phyloP scores from a whole-genome alignment of 768 basidiomycete species.

The Kwoniella bestiolae region DNA sequence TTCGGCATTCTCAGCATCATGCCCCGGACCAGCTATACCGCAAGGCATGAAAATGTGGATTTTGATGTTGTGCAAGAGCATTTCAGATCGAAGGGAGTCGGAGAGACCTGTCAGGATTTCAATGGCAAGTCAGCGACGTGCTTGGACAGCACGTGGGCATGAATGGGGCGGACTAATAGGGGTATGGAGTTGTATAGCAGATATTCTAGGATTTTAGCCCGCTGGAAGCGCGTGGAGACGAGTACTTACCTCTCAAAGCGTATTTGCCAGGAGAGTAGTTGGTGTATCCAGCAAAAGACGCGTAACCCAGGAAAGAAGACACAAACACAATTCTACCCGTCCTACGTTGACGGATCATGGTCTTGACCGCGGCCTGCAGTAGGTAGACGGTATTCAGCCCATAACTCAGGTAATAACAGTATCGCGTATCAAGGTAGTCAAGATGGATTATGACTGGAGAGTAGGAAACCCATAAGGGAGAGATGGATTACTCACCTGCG shows the following conservation, averaged over 20 bases:
- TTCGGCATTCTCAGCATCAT: slow-evolving; percentile 71
- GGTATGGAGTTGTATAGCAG: too few species aligned
- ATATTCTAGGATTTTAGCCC: too few species aligned
- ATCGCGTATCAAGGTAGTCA: not conserved
- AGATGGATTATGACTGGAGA: not conserved
- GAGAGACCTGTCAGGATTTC: slow-evolving; percentile 82
- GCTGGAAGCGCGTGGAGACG: not conserved
- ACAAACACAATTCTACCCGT: slow-evolving; percentile 75
- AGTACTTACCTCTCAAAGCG: slow-evolving; percentile 72
- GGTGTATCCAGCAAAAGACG: slow-evolving; percentile 76
- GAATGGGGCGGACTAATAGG: too few species aligned
- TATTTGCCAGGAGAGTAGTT: slow-evolving; percentile 84
- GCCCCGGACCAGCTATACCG: slow-evolving; percentile 79
- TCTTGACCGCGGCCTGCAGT: slow-evolving; percentile 68
- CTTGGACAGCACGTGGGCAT: too few species aligned
- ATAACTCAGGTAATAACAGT: too few species aligned
- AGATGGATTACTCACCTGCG: slow-evolving; percentile 60
- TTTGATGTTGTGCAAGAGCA: slow-evolving; percentile 74
- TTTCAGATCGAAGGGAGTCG: slow-evolving; percentile 78
- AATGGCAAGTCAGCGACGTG: too few species aligned
- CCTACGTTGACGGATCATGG: slow-evolving; percentile 65
- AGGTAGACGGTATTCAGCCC: too few species aligned
- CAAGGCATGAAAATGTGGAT: slow-evolving; percentile 82
- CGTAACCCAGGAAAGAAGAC: slow-evolving; percentile 73
- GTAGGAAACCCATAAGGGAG: not conserved